These are phyloP conservation scores for Cystobasidium pallidum DNA, from an alignment of 1,284 basidiomycete genomes.

Conservation along the genomic window DNA sequence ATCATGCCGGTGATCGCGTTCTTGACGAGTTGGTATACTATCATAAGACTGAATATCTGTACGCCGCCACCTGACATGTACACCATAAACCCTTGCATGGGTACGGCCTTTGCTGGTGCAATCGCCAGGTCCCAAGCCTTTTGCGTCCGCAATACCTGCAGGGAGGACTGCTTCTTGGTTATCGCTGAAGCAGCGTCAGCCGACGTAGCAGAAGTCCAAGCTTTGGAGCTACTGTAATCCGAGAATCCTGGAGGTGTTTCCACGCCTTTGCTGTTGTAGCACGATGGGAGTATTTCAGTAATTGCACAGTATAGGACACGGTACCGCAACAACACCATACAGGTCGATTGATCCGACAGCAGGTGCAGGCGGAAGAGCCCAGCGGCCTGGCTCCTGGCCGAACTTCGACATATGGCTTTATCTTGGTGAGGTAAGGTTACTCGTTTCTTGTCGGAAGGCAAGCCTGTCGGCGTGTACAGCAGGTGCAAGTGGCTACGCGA, in stretches of 20 bases:
- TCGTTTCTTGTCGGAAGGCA: background rate
- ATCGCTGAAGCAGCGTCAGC: background rate
- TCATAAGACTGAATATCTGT: constrained; percentile 55
- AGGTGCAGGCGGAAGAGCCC: constrained; percentile 1
- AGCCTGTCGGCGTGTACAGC: background rate
- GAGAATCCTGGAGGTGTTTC: constrained; percentile 13
- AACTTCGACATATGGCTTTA: background rate
- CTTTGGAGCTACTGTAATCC: background rate
- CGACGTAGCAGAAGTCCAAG: background rate
- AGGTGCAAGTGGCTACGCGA: background rate
- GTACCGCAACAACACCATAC: background rate
- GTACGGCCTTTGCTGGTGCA: constrained; percentile 53
- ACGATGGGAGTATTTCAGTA: background rate
- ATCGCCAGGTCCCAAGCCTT: constrained; percentile 55
- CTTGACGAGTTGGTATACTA: constrained; percentile 54
- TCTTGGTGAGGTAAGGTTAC: background rate
- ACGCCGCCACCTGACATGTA: constrained; percentile 55
- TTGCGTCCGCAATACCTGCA: constrained; percentile 48
- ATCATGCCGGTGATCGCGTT: constrained; percentile 51
- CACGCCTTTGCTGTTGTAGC: constrained; percentile 5
- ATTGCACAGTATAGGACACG: background rate
- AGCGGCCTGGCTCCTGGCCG: background rate
- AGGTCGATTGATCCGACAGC: background rate
- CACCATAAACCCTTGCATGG: constrained; percentile 57
- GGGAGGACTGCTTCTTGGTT: constrained; percentile 20